These are phyloP conservation scores for Apostasia ramifera DNA, from an alignment of 106 monocot species.

Conservation along the genomic window DNA sequence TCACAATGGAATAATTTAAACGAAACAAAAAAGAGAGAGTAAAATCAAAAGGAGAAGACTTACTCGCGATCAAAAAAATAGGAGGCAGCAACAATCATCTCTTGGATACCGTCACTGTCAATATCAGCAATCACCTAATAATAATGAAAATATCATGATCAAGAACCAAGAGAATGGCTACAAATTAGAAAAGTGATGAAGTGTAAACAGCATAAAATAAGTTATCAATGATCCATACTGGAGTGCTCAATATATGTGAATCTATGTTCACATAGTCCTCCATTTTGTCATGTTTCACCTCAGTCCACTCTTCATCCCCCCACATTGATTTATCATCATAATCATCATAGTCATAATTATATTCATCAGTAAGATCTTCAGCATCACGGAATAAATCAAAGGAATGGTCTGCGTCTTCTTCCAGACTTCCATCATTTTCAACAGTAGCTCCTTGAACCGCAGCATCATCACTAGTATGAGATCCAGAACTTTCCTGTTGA, in stretches of 20 bases:
- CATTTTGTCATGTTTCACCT: constrained; percentile 63
- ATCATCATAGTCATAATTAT: constrained; percentile 98
- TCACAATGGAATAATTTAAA: too few relatives aligned
- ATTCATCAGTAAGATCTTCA: constrained; percentile 83
- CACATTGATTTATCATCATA: constrained; percentile 90
- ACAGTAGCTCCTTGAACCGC: constrained; percentile 27
- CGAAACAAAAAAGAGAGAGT: too few relatives aligned
- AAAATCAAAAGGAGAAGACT: constrained; percentile 9
- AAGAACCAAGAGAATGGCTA: not conserved
- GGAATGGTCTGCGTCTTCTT: constrained; percentile 74
- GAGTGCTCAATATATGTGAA: constrained; percentile 92
- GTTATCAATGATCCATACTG: constrained; percentile 45
- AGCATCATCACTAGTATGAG: constrained; percentile 16
- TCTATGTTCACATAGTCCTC: constrained; percentile 92
- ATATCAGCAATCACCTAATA: constrained; percentile 96
- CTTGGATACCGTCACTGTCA: constrained; percentile 85
- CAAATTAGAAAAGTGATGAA: not conserved
- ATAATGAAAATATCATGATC: constrained; percentile 4
- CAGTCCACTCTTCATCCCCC: constrained; percentile 92
- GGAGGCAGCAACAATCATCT: constrained; percentile 95
- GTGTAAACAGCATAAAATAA: not conserved
- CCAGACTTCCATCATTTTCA: constrained; percentile 60
- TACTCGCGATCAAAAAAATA: constrained; percentile 99
- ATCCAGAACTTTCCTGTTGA: constrained; percentile 26
- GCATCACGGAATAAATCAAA: constrained; percentile 81